A percentile compares a stretch with the other conserved stretches of the same genome.
Conservation (phyloP, 495 filamentous ascomycete species). For the Glonium stellatum region DNA sequence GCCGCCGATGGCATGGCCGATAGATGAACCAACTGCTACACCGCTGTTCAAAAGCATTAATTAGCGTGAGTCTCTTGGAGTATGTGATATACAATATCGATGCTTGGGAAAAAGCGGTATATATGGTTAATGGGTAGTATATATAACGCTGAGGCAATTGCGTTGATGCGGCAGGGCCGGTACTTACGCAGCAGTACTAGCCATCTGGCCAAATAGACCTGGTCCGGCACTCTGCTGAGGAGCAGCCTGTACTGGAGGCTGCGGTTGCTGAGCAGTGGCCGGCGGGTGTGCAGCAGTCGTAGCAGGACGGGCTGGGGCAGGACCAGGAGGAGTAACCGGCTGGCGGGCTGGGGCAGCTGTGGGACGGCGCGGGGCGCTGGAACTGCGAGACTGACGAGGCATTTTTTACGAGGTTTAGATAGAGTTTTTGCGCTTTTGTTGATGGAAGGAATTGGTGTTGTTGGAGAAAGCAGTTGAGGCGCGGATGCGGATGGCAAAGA, state of each 20-base stretch:
- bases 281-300: constrained; percentile 37
- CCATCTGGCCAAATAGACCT: constrained; percentile 43
- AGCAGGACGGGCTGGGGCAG: constrained; percentile 30
- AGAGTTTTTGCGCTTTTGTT: not conserved
- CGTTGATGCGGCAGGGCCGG: not conserved
- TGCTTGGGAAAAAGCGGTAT: not conserved
- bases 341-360: constrained; percentile 27
- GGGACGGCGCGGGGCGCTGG: constrained; percentile 30
- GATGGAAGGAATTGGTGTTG: constrained; percentile 7
- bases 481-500: constrained; percentile 6
- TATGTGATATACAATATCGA: not conserved
- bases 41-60: constrained; percentile 49
- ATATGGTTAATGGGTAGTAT: not conserved
- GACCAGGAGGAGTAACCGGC: constrained; percentile 4
- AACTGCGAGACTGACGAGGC: constrained; percentile 35
- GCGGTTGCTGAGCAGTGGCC: constrained; percentile 12
- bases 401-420: constrained; percentile 22
- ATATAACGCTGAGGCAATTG: not conserved
- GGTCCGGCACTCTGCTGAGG: constrained; percentile 29
- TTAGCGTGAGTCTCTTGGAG: not conserved
- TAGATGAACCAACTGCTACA: constrained; percentile 88
- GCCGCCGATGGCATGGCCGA: constrained; percentile 89
- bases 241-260: constrained; percentile 19
- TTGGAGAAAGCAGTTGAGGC: not conserved
- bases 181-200: constrained; percentile 43